Conservation (phyloP, 2,329 filamentous ascomycete species). For the Cryphonectria nitschkei region DNA sequence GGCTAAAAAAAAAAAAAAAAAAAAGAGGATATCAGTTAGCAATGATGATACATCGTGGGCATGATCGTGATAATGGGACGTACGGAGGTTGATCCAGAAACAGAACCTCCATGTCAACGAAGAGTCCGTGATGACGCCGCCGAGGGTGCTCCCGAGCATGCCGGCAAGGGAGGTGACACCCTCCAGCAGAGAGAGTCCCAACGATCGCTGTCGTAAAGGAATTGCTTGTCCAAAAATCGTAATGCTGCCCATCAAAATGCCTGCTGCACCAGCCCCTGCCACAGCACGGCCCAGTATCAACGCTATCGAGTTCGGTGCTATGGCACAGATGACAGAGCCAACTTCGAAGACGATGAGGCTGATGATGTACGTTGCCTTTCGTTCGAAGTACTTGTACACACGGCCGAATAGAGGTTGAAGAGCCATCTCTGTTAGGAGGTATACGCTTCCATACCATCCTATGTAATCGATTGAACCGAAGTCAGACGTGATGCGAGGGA, state of each 20-base stretch:
- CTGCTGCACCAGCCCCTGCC: conserved; percentile 12
- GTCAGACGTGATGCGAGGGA: conserved; percentile 19
- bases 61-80: not conserved
- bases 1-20: not conserved
- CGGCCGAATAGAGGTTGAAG: conserved; percentile 19
- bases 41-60: not conserved
- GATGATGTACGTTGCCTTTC: conserved; percentile 16
- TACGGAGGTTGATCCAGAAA: conserved; percentile 26
- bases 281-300: conserved; percentile 19
- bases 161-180: conserved; percentile 19
- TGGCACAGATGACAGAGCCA: conserved; percentile 18
- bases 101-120: conserved; percentile 24
- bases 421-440: conserved; percentile 17
- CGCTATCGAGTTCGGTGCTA: conserved; percentile 18
- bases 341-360: conserved; percentile 13
- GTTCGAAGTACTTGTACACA: conserved; percentile 19
- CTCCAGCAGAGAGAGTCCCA: conserved; percentile 16
- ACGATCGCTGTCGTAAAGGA: conserved; percentile 12
- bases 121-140: conserved; percentile 18
- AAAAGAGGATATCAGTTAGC: not conserved
- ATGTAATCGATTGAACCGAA: conserved; percentile 20
- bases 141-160: conserved; percentile 20
- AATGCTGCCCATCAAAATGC: conserved; percentile 19
- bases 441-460: conserved; percentile 19
- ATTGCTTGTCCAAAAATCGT: conserved; percentile 16